Evolutionary conservation across 306 rosid genomes (phyloP).

Genomic region (Gleditsia sinensis): DNA sequence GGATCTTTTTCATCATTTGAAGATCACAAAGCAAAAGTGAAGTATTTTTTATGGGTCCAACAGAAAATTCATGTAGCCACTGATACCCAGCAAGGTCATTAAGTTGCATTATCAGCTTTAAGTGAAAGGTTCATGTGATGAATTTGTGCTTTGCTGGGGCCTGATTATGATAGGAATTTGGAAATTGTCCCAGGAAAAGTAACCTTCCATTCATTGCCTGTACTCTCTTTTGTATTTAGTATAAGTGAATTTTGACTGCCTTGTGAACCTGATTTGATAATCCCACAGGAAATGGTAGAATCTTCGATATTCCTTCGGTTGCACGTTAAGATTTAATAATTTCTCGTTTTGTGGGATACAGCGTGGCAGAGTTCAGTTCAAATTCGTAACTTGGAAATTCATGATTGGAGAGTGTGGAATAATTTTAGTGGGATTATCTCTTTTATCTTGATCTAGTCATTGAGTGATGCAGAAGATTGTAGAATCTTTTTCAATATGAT

Average conservation of each 20-base stretch:
- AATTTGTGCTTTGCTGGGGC: conserved; percentile 12
- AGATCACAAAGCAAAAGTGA: conserved; percentile 12
- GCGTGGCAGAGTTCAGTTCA: conserved; percentile 40
- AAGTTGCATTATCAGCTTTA: conserved; percentile 22
- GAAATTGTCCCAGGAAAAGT: conserved; percentile 30
- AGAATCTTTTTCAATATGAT: conserved; percentile 32
- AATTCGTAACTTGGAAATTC: conserved; percentile 32
- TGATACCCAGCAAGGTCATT: conserved; percentile 19
- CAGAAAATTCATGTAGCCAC: background rate
- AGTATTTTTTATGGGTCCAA: conserved; percentile 16
- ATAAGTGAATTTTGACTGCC: conserved; percentile 51
- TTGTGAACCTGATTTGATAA: conserved; percentile 26
- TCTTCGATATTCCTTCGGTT: conserved; percentile 23
- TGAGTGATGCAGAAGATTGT: conserved; percentile 45
- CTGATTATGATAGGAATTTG: conserved; percentile 29
- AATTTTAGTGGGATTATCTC: conserved; percentile 40
- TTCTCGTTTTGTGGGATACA: conserved; percentile 45
- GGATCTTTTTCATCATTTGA: conserved; percentile 10
- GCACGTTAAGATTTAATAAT: conserved; percentile 29
- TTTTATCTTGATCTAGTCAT: conserved; percentile 30
- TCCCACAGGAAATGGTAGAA: background rate
- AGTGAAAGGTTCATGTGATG: conserved; percentile 35
- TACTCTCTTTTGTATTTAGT: conserved; percentile 36
- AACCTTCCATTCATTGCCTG: conserved; percentile 33
- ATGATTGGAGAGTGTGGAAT: conserved; percentile 38